Evolutionary conservation across 1,284 basidiomycete genomes (phyloP), one percentile per base, ranked within the genome.

Genomic region (Omphalotus olearius): DNA sequence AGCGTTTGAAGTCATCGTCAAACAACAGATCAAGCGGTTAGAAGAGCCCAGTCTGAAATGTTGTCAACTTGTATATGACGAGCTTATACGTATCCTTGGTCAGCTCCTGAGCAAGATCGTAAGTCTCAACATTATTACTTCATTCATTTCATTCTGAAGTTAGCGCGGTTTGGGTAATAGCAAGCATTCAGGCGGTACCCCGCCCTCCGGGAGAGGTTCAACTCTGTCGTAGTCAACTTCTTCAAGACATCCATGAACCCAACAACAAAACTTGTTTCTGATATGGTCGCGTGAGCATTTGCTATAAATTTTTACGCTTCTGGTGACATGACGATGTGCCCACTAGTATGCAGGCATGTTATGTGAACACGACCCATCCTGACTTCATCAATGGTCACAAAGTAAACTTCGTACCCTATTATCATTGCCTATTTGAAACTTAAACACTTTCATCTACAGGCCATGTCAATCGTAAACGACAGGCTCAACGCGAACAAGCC

Each of bases 281-380:
- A 99, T 64, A 82, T 99, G 74, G 93, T 98, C 44, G 70, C 89
- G 82, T 91, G 66, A 63, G 83, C 25, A 18, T 11, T 33, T 11
- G 28, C 46, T 59, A n/a, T 43, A 45, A 30, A 47, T 43, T 4
- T 33, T 33, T 37, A 25, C 41, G 17, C 14, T 6, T 52, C 20
- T 33, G 7, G 40, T 41, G 37, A 25, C 37, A 40, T 28, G 38
- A 47, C 47, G 18, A 48, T 63, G 40, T 48, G 45, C 20, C 13
- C 9, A 33, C 9, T 59, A 92, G 88, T 41, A 96, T 96, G 92
- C 94, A 98, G 74, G 91, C 94, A 37, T 94, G 92, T 67, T 98
- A 98, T 67, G 87, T 99, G 63, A 98, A 98, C 75, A 98, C 95
- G n/a, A 98, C 94, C 2, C 96, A 98, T 67, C 96, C 96, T 1